phyloP scores from a whole-genome alignment of 2,329 filamentous ascomycete genomes.

The Colletotrichum aenigma region DNA sequence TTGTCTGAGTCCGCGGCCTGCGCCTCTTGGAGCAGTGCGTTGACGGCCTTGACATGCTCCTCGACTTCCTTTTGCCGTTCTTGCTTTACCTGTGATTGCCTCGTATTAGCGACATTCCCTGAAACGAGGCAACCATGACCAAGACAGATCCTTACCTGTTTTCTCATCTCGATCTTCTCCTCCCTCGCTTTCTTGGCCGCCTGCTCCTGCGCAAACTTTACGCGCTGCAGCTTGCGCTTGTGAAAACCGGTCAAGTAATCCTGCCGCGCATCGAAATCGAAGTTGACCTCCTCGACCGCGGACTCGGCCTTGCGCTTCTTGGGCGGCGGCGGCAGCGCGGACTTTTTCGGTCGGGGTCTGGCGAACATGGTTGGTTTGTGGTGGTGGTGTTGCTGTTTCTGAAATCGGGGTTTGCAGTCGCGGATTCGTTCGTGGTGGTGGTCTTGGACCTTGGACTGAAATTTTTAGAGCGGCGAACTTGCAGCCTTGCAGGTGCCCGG shows the following conservation, averaged over 20 bases:
- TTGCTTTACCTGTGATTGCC: slow-evolving; percentile 72
- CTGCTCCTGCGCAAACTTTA: slow-evolving; percentile 83
- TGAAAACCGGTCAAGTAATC: slow-evolving; percentile 96
- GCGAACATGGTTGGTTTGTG: slow-evolving; percentile 50
- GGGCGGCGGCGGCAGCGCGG: slow-evolving; percentile 58
- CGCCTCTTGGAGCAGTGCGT: slow-evolving; percentile 69
- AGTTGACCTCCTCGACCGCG: slow-evolving; percentile 79
- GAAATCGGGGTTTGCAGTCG: neutral
- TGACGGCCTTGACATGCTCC: slow-evolving; percentile 79
- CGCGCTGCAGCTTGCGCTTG: slow-evolving; percentile 88
- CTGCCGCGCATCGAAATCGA: slow-evolving; percentile 78
- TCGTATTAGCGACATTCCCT: neutral
- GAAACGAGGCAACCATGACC: neutral
- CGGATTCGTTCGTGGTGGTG: slow-evolving; percentile 3
- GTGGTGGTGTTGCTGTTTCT: neutral
- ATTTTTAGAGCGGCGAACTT: slow-evolving; percentile 1
- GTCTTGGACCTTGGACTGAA: neutral
- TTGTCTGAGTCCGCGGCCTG: slow-evolving; percentile 49
- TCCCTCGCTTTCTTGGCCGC: slow-evolving; percentile 78
- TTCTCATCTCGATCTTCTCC: slow-evolving; percentile 75
- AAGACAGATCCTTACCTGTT: slow-evolving; percentile 63
- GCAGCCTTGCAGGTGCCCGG: slow-evolving; percentile 6
- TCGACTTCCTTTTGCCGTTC: slow-evolving; percentile 83
- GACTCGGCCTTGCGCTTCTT: slow-evolving; percentile 69
- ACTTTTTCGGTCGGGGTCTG: slow-evolving; percentile 63